These are phyloP conservation scores for Aegilops sharonensis DNA, from an alignment of 176 grass and related monocot species.

Conservation along the genomic window DNA sequence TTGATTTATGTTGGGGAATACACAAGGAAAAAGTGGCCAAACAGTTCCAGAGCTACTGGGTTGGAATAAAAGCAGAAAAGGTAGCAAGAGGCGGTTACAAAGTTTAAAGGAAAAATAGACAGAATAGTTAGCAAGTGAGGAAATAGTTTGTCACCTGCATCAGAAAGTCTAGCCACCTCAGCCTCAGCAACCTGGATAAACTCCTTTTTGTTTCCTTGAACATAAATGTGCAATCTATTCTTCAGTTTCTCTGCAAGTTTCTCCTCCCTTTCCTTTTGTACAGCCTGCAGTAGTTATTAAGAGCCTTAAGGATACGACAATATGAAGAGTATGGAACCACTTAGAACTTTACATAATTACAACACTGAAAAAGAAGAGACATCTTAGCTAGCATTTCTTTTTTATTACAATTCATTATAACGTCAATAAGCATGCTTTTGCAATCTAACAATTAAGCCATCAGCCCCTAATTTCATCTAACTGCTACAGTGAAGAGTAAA, in stretches of 20 bases:
- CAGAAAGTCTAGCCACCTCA: slow-evolving; percentile 78
- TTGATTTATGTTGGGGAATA: slow-evolving; percentile 9
- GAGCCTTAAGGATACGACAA: slow-evolving; percentile 1
- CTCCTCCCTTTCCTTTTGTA: slow-evolving; percentile 94
- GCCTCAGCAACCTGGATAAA: slow-evolving; percentile 65
- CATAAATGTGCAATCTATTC: slow-evolving; percentile 69
- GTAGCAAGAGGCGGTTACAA: not conserved
- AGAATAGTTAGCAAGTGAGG: slow-evolving; percentile 19
- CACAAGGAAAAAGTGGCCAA: not conserved
- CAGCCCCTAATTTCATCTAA: not conserved
- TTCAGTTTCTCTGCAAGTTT: slow-evolving; percentile 81
- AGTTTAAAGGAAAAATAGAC: not conserved
- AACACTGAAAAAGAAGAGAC: not conserved
- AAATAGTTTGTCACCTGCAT: slow-evolving; percentile 53
- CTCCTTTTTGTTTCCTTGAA: slow-evolving; percentile 83
- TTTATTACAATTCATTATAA: not conserved
- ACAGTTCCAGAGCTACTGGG: not conserved
- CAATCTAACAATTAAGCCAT: not conserved
- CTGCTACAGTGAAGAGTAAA: not conserved
- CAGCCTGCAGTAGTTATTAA: slow-evolving; percentile 47
- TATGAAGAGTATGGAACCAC: not conserved
- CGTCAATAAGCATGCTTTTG: not conserved
- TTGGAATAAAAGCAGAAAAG: slow-evolving; percentile 11
- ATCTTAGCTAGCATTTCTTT: not conserved
- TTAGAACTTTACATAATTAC: not conserved